A percentile compares a stretch with the other conserved stretches of the same genome.
phyloP scores from a whole-genome alignment of 116 monocot species.

The Zostera marina region DNA sequence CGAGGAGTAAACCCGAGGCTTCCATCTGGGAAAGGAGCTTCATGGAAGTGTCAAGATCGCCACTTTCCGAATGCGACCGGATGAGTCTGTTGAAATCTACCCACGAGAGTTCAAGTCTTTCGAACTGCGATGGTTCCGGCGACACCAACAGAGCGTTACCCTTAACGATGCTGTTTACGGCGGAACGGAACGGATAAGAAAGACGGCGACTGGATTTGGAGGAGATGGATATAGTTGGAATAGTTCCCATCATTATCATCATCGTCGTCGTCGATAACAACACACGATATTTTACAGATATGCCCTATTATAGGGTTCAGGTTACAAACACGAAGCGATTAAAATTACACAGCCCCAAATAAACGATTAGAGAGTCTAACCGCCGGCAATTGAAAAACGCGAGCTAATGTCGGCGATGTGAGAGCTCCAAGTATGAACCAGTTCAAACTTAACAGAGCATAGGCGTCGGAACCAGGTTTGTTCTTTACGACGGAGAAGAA shows the following conservation, averaged over 20 bases:
- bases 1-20: slow-evolving; percentile 29
- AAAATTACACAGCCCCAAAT: neutral
- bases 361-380: neutral
- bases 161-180: neutral
- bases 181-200: neutral
- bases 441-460: slow-evolving; percentile 62
- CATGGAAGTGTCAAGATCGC: slow-evolving; percentile 34
- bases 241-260: neutral
- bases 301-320: too few relatives aligned
- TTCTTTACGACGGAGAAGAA: slow-evolving; percentile 65
- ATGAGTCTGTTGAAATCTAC: slow-evolving; percentile 27
- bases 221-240: neutral
- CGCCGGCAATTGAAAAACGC: neutral
- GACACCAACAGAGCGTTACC: neutral
- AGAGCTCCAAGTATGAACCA: slow-evolving; percentile 75
- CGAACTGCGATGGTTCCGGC: neutral
- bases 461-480: slow-evolving; percentile 51
- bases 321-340: neutral
- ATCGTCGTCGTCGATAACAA: too few relatives aligned
- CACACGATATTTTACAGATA: too few relatives aligned
- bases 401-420: slow-evolving; percentile 31
- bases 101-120: slow-evolving; percentile 5
- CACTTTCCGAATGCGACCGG: slow-evolving; percentile 16
- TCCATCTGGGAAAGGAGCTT: slow-evolving; percentile 42
- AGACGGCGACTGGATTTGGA: neutral